Evolutionary conservation across 768 basidiomycete genomes (phyloP).

Genomic region (Lactarius akahatsu): DNA sequence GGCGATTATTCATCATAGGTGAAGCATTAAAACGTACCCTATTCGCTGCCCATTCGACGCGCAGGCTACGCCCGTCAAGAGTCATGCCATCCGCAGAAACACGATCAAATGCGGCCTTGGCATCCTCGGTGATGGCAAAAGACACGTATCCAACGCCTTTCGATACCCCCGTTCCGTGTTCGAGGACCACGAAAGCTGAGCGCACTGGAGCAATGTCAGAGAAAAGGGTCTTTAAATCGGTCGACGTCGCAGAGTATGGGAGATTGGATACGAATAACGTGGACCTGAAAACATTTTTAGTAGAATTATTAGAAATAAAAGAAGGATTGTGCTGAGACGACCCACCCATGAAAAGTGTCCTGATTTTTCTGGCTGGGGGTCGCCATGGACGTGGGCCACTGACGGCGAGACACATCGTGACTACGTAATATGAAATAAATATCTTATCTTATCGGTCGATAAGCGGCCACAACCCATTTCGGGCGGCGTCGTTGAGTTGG

Average conservation of each 20-base stretch:
- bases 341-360: conserved; percentile 39
- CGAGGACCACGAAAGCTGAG: conserved; percentile 88
- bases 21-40: conserved; percentile 50
- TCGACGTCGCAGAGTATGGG: conserved; percentile 86
- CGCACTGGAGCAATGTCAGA: conserved; percentile 95
- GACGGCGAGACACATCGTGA: neutral
- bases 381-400: conserved; percentile 17
- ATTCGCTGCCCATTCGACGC: conserved; percentile 77
- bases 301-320: conserved; percentile 8
- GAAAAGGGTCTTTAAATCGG: conserved; percentile 88
- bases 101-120: conserved; percentile 66
- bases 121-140: conserved; percentile 88
- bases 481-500: neutral
- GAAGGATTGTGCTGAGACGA: neutral
- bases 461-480: neutral
- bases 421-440: neutral
- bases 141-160: conserved; percentile 98
- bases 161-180: conserved; percentile 68
- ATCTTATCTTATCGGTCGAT: neutral
- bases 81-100: conserved; percentile 63
- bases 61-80: conserved; percentile 65
- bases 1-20: conserved; percentile 11
- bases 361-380: conserved; percentile 48
- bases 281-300: conserved; percentile 45
- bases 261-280: conserved; percentile 94